Percentiles rank a stretch among this genome's conserved stretches.
Evolutionary conservation across 176 grass and related monocot species (phyloP).

Genomic region (Dactylis glomerata): DNA sequence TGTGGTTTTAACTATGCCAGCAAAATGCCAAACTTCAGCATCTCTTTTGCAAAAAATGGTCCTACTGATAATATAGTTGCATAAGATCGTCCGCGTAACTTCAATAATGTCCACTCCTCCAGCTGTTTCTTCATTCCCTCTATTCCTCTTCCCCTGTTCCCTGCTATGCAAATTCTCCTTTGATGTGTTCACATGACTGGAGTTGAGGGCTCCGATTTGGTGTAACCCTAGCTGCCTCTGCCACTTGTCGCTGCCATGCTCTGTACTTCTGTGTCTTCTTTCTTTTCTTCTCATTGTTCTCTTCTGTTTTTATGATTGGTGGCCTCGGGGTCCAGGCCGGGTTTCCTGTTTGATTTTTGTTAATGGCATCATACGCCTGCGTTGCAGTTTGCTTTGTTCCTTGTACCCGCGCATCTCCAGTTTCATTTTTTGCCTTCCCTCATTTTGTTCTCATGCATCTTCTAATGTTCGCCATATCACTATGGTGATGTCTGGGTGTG

Average conservation of each 20-base stretch:
- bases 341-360: not conserved
- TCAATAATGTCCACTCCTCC: not conserved
- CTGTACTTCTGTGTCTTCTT: not conserved
- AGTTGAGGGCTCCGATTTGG: not conserved
- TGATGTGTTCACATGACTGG: not conserved
- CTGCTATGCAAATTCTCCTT: not conserved
- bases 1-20: not conserved
- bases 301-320: not conserved
- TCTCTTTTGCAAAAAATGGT: not conserved
- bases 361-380: not conserved
- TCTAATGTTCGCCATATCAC: not conserved
- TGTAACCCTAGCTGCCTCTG: not conserved
- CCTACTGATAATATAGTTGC: not conserved
- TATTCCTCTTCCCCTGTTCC: not conserved
- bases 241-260: not conserved
- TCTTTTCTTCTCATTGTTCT: not conserved
- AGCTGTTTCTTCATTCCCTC: not conserved
- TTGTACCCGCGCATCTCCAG: not conserved
- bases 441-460: not conserved
- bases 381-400: not conserved
- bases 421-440: not conserved
- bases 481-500: not conserved
- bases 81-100: not conserved
- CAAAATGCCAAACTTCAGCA: not conserved
- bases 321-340: not conserved